These are phyloP conservation scores for Pichia sp. DNA, from an alignment of 1,139 yeast species.

Conservation along the genomic window DNA sequence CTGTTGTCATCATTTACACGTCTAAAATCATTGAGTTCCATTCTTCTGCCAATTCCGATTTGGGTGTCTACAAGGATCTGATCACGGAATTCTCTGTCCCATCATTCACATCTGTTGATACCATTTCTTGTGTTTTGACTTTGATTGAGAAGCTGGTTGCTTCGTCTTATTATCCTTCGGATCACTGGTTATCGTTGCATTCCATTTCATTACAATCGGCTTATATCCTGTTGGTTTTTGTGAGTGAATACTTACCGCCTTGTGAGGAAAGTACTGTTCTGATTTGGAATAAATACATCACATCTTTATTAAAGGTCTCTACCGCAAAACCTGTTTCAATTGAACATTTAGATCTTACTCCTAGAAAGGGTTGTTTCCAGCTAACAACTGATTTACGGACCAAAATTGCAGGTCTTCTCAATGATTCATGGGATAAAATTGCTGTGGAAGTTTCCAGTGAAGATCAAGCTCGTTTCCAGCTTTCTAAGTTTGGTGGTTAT, in stretches of 20 bases:
- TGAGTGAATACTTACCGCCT: slow-evolving; percentile 48
- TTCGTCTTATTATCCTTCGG: slow-evolving; percentile 42
- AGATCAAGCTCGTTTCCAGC: slow-evolving; percentile 52
- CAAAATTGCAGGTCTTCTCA: slow-evolving; percentile 47
- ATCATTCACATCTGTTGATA: neutral
- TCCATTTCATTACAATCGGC: slow-evolving; percentile 9
- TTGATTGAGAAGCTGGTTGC: slow-evolving; percentile 1
- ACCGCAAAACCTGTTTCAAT: slow-evolving; percentile 50
- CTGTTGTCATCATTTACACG: slow-evolving; percentile 49
- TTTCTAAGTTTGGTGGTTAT: slow-evolving; percentile 59
- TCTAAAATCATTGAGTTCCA: slow-evolving; percentile 20
- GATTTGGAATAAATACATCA: slow-evolving; percentile 64
- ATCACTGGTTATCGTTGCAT: slow-evolving; percentile 52
- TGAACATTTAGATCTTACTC: slow-evolving; percentile 62
- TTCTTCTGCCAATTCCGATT: neutral
- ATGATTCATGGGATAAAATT: slow-evolving; percentile 63
- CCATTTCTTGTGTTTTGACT: slow-evolving; percentile 4
- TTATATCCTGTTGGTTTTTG: slow-evolving; percentile 20
- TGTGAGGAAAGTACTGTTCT: slow-evolving; percentile 39
- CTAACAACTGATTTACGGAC: slow-evolving; percentile 61
- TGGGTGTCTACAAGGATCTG: slow-evolving; percentile 1
- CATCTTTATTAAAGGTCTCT: slow-evolving; percentile 44
- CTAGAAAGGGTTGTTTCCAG: slow-evolving; percentile 60
- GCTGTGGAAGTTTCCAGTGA: slow-evolving; percentile 63
- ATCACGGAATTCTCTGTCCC: slow-evolving; percentile 3